These are phyloP conservation scores for Sporothrix protearum DNA, from an alignment of 2,329 filamentous ascomycete species.

Conservation along the genomic window DNA sequence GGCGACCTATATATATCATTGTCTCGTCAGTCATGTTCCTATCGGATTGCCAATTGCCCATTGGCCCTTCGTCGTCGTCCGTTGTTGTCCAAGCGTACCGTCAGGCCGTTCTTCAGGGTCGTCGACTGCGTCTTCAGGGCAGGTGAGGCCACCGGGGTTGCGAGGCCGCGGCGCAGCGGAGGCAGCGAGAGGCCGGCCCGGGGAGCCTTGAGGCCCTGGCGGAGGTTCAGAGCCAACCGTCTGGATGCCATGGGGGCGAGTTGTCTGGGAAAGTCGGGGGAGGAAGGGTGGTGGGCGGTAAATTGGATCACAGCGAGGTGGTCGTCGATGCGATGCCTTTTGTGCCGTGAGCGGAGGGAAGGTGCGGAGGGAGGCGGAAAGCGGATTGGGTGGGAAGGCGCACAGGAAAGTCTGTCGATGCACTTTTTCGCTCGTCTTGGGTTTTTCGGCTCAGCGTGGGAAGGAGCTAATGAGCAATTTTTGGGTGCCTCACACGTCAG, in stretches of 20 bases:
- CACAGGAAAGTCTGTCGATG: slow-evolving; percentile 22
- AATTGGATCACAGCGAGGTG: slow-evolving; percentile 31
- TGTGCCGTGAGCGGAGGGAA: slow-evolving; percentile 1
- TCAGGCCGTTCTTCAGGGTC: slow-evolving; percentile 95
- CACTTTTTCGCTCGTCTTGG: slow-evolving; percentile 23
- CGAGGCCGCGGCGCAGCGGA: slow-evolving; percentile 80
- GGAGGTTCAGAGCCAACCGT: slow-evolving; percentile 92
- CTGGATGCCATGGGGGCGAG: slow-evolving; percentile 77
- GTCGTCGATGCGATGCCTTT: slow-evolving; percentile 1
- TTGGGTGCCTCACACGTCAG: slow-evolving; percentile 27
- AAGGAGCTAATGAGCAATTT: slow-evolving; percentile 25
- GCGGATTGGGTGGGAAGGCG: slow-evolving; percentile 30
- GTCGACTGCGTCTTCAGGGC: slow-evolving; percentile 84
- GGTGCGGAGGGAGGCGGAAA: slow-evolving; percentile 26
- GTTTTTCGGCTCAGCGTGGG: slow-evolving; percentile 25
- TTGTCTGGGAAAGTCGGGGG: background rate
- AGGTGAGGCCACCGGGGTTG: slow-evolving; percentile 68
- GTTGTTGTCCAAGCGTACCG: slow-evolving; percentile 53
- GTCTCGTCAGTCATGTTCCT: slow-evolving; percentile 29
- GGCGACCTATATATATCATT: slow-evolving; percentile 65
- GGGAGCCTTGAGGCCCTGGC: slow-evolving; percentile 77
- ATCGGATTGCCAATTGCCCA: slow-evolving; percentile 21
- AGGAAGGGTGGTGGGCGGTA: slow-evolving; percentile 43
- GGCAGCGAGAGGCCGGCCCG: slow-evolving; percentile 78
- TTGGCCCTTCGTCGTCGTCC: slow-evolving; percentile 26